Base-by-base conservation (phyloP, 495 filamentous ascomycete genomes). In the Barbatosphaeria neglecta region DNA sequence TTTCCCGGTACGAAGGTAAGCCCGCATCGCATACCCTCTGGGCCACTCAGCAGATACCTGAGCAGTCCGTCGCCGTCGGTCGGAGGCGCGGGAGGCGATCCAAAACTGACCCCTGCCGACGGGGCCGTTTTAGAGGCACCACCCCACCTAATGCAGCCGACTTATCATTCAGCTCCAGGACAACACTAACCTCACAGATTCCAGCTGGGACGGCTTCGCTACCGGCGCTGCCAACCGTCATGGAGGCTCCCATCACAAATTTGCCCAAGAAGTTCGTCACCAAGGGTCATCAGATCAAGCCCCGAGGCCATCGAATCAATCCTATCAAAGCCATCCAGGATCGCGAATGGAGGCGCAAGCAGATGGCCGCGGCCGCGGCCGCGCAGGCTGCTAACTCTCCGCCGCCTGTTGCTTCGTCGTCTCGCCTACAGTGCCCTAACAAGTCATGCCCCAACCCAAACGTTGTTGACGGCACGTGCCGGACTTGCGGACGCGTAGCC, bases 401-500 rank as follows among this genome's bases (percentile, higher is more conserved):
- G 37, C 19, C 20, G 39, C 11, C n/a, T 2, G 22, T 22, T 23
- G 24, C 20, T 9, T 2, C 22, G 7, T 22, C 39, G 20, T 20
- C 25, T 47, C 18, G 37, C 43, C 31, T 56, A 50, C 57, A 57
- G 49, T 65, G 62, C 48, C 60, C 60, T 8, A 70, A 67, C 45
- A 62, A 61, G 15, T 49, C 54, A 16, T 70, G 67, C 49, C 39
- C 52, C 7, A 55, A 54, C n/a, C 60, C 62, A 19, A 52, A 68
- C 28, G 59, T 78, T 46, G 55, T 62, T 2, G 70, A 75, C 44
- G 75, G 75, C 35, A 80, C 86, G 40, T 98, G 92, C 69, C 72
- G 75, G 24, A 81, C 74, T 31, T 98, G 92, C 68, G 90, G 90
- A 72, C 79, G 77, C 22, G 78, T 90, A 46, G 74, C 89, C 50